These are phyloP conservation scores for Ailanthus altissimus DNA, from an alignment of 345 rosid genomes.

Conservation along the genomic window DNA sequence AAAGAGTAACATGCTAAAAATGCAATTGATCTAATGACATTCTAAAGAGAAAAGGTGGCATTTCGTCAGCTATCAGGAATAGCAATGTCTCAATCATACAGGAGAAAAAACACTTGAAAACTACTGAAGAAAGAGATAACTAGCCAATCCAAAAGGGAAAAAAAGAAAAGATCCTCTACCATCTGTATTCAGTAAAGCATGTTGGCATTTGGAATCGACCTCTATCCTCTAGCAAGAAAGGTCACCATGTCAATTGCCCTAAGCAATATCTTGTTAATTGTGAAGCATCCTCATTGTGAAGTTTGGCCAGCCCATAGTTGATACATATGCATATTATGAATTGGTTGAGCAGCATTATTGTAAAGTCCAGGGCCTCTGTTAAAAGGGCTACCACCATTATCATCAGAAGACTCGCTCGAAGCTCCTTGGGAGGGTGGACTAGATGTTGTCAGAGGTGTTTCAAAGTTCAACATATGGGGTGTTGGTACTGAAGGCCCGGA, in stretches of 20 bases:
- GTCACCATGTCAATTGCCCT: slow-evolving; percentile 6
- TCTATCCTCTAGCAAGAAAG: slow-evolving; percentile 17
- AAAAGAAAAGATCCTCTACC: slow-evolving; percentile 13
- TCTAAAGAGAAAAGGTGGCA: background rate
- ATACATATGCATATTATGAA: slow-evolving; percentile 66
- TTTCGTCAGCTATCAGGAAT: slow-evolving; percentile 25
- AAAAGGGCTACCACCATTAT: slow-evolving; percentile 60
- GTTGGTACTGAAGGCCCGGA: slow-evolving; percentile 52
- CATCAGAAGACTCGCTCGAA: slow-evolving; percentile 80
- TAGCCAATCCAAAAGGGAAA: slow-evolving; percentile 10
- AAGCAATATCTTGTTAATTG: background rate
- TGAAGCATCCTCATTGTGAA: slow-evolving; percentile 42
- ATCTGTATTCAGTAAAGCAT: slow-evolving; percentile 17
- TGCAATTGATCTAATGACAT: background rate
- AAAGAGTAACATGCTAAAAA: background rate
- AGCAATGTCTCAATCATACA: slow-evolving; percentile 6
- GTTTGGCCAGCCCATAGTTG: slow-evolving; percentile 59
- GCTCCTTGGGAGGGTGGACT: slow-evolving; percentile 74
- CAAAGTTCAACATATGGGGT: slow-evolving; percentile 61
- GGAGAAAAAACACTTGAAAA: background rate
- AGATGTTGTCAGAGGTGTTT: slow-evolving; percentile 41
- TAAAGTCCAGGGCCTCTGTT: slow-evolving; percentile 43
- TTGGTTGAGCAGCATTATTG: slow-evolving; percentile 40
- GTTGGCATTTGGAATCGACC: slow-evolving; percentile 21
- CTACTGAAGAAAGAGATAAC: slow-evolving; percentile 16